Conservation (phyloP, 2,329 filamentous ascomycete species). For the Neopestalotiopsis clavispora region DNA sequence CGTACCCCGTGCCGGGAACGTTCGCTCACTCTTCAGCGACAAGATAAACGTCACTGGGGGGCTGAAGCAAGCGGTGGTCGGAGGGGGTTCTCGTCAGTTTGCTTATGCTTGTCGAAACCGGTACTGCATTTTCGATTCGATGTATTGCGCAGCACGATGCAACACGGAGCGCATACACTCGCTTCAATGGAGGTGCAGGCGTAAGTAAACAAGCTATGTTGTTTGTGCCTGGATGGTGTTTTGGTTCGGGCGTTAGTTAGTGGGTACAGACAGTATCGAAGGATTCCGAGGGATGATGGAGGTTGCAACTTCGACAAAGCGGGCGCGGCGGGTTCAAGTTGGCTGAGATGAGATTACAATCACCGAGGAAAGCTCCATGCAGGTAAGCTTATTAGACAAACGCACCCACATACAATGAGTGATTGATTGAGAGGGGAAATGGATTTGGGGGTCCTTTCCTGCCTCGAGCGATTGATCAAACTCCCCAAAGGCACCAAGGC, state of each 20-base stretch:
- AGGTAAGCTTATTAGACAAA: background rate
- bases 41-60: background rate
- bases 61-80: background rate
- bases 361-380: slow-evolving; percentile 10
- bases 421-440: background rate
- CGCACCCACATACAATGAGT: background rate
- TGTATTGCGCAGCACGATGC: slow-evolving; percentile 1
- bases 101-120: slow-evolving; percentile 1
- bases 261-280: background rate
- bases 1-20: background rate
- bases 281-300: slow-evolving; percentile 3
- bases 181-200: background rate
- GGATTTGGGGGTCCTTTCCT: no score
- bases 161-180: background rate
- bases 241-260: background rate
- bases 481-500: no score
- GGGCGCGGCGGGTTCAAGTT: background rate
- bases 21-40: background rate
- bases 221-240: background rate
- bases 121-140: background rate
- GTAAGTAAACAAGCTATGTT: background rate
- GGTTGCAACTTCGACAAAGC: background rate
- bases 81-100: background rate
- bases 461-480: no score
- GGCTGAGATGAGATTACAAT: slow-evolving; percentile 13